Evolutionary conservation across 257 asterid species (phyloP).

Genomic region (Asclepias syriaca): DNA sequence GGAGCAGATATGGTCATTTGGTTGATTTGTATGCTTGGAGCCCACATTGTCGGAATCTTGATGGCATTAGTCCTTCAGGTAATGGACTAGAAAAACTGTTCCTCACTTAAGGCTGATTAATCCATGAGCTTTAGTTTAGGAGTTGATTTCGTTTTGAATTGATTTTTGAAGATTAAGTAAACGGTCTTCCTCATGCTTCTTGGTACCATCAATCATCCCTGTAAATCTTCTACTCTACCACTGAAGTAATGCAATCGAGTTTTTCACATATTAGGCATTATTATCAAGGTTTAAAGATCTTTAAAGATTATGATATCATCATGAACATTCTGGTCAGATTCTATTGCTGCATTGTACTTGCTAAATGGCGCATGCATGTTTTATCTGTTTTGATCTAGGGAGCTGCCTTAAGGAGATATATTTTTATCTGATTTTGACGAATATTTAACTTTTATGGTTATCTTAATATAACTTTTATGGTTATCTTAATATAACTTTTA

Average conservation of each 20-base stretch:
- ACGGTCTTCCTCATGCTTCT: background rate
- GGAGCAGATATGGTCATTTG: constrained; percentile 54
- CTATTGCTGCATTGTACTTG: background rate
- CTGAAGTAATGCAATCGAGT: background rate
- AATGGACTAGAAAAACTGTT: constrained; percentile 6
- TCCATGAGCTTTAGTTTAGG: too few species aligned
- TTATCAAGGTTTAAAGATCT: background rate
- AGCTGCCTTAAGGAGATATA: background rate
- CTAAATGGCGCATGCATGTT: background rate
- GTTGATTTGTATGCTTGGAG: constrained; percentile 79
- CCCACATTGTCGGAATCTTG: constrained; percentile 64
- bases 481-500: constrained; percentile 10
- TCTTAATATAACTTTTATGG: constrained; percentile 12
- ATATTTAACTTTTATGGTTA: background rate
- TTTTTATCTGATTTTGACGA: too few species aligned
- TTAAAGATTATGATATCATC: background rate
- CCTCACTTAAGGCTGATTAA: background rate
- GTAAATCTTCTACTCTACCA: background rate
- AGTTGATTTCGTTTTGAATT: background rate
- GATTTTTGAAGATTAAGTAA: background rate
- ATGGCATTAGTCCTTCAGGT: constrained; percentile 60
- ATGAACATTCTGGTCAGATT: background rate
- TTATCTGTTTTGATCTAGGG: background rate
- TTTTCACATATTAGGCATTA: background rate
- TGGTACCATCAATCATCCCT: background rate